These are phyloP conservation scores for Boletus barrowsii DNA, from an alignment of 768 basidiomycete species.

Conservation along the genomic window DNA sequence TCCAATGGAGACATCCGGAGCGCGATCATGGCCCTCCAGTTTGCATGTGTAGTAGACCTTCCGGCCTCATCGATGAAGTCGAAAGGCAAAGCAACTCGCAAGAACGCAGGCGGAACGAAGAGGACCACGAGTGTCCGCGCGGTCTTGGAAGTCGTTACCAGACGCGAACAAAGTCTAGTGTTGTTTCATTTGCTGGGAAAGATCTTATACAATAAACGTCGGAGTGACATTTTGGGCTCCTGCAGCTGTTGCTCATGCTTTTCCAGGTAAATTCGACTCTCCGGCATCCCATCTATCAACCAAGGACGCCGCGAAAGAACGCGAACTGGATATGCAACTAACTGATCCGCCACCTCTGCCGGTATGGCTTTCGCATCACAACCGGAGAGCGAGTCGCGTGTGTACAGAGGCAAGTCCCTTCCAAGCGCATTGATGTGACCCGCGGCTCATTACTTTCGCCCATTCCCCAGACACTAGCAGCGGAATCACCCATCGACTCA, in stretches of 20 bases:
- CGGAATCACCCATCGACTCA: conserved; percentile 88
- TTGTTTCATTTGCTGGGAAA: conserved; percentile 94
- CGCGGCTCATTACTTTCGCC: background rate
- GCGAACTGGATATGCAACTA: conserved; percentile 52
- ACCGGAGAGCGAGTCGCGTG: conserved; percentile 68
- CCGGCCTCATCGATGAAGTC: conserved; percentile 13
- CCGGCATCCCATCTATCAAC: conserved; percentile 50
- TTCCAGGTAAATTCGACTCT: conserved; percentile 72
- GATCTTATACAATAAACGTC: conserved; percentile 93
- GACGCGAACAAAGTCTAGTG: conserved; percentile 80
- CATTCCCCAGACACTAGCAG: conserved; percentile 56
- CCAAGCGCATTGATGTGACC: background rate
- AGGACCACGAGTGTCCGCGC: conserved; percentile 24
- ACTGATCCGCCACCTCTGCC: conserved; percentile 59
- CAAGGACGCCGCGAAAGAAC: conserved; percentile 63
- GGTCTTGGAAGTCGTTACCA: conserved; percentile 70
- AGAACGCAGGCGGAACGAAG: conserved; percentile 22
- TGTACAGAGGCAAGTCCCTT: conserved; percentile 61
- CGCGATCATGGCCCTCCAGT: conserved; percentile 91
- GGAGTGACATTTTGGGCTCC: background rate
- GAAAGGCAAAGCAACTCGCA: conserved; percentile 31
- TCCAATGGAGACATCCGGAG: conserved; percentile 91
- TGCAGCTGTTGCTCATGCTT: conserved; percentile 1
- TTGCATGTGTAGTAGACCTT: conserved; percentile 57
- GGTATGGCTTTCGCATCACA: conserved; percentile 52